Conservation (phyloP, 139 green algal species). For the Coccomyxa sp. region DNA sequence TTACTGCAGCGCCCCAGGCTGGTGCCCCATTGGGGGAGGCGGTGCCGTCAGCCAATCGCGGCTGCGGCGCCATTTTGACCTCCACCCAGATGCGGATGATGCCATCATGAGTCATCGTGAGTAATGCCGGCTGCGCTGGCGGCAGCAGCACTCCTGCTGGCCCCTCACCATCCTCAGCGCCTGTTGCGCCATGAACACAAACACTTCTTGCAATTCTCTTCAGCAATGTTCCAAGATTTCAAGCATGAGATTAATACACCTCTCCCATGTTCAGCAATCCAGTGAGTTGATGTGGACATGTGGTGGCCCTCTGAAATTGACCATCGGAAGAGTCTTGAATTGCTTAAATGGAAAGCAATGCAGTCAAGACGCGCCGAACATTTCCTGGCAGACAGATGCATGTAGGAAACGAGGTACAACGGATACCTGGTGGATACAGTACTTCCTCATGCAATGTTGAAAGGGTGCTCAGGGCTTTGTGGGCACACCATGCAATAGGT, state of each 20-base stretch:
- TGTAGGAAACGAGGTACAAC: neutral
- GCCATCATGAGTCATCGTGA: slow-evolving; percentile 50
- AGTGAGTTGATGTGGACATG: too few relatives aligned
- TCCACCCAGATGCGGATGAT: slow-evolving; percentile 63
- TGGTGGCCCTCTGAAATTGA: neutral
- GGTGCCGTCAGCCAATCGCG: neutral
- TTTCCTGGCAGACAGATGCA: neutral
- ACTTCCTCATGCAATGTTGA: neutral
- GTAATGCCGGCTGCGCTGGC: slow-evolving; percentile 41
- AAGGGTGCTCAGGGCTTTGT: neutral
- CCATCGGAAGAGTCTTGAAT: neutral
- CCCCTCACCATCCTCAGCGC: neutral
- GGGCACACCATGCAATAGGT: slow-evolving; percentile 7
- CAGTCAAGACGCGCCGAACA: neutral
- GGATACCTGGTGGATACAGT: neutral
- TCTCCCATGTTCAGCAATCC: too few relatives aligned
- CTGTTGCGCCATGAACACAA: neutral
- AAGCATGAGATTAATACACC: too few relatives aligned
- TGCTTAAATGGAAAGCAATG: neutral
- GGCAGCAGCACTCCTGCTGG: slow-evolving; percentile 3
- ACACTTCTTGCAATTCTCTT: neutral
- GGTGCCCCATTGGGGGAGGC: slow-evolving; percentile 1
- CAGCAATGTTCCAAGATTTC: neutral
- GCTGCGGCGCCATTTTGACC: slow-evolving; percentile 23
- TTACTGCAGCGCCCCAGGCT: neutral